Evolutionary conservation across 108 stramenopile genomes (phyloP), one percentile per base, ranked within the genome.

Genomic region (Cyclostephanos tholiformis): DNA sequence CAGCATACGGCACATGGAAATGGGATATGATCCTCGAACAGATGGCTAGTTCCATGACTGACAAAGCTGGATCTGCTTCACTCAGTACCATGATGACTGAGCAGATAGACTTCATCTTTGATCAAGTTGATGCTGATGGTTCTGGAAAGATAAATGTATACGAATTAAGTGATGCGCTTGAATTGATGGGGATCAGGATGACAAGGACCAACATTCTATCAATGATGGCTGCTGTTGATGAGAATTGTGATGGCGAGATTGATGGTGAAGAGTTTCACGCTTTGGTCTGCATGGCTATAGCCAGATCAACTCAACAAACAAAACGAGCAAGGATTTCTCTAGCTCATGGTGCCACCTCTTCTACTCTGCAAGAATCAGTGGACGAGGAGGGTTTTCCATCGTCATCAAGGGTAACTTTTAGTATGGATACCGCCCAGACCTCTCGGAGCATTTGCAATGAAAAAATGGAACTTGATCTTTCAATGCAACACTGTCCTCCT

Each of bases 1-100:
- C 70, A n/a, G 46, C 65, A n/a, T n/a, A n/a, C 1, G 85, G 85
- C 35, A 71, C 63, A 43, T 85, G 82, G 82, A 46, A 82, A 19
- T 85, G 84, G 84, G 72, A 82, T 13, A 65, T 57, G 27, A 71
- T 77, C 22, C 22, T 64, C 17, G 30, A 63, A 65, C 26, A 25
- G 10, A 44, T 72, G 71, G 56, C 59, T 20, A 59, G 38, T 60
- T 48, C 44, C 16, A 7, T 68, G 51, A 56, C 44, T 49, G 71
- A 58, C n/a, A 46, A 4, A 32, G 4, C 2, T 32, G 32, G 32
- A 32, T 32, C 32, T 25, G 63, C 39, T 12, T 12, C 41, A 41
- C 41, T 41, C 41, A 62, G 41, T 41, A 10, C 41, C 41, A 41
- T 41, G 41, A 41, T 7, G 9, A 4, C 41, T 7, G 41, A 41